Evolutionary conservation across 2,329 filamentous ascomycete genomes (phyloP), one percentile per base, ranked within the genome.

Genomic region (Pseudogymnoascus sp.): DNA sequence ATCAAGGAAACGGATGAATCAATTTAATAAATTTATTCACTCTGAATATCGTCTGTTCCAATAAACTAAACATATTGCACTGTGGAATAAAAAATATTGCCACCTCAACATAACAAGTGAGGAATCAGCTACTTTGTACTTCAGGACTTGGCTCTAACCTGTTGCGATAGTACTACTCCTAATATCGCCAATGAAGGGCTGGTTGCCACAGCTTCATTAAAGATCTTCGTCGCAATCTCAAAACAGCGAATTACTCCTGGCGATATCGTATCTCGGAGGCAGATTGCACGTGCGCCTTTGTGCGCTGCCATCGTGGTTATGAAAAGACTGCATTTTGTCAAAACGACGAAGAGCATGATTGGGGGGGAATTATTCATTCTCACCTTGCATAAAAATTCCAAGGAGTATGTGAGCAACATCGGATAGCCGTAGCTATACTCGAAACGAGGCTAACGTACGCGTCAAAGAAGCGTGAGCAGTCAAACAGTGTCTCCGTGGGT

Each of bases 401-500:
- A 22, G 38, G 38, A 12, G 38, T 41, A 41, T 41, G 38, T 41
- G 38, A 22, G 38, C 38, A 41, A 2, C 38, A 41, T 22, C 8
- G 16, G 16, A 41, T 19, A 22, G 38, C 38, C 16, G 16, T 41
- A 22, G 16, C 38, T 41, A 41, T 41, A 19, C 38, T 41, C 38
- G 38, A 41, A 41, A 41, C 38, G 8, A 41, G 38, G 16, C 16
- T 22, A 22, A 61, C 60, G 35, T 66, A 66, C n/a, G 64, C 33
- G 7, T 66, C 64, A 35, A 66, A 66, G 28, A 66, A 66, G 5
- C 28, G 60, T 24, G 59, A 50, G 19, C 63, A 63, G 40, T 66
- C 59, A 16, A 19, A 38, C 7, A 60, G 28, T 26, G 64, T 40
- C 19, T 35, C 37, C 2, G 60, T 8, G 2, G 61, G n/a, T 3